These are phyloP conservation scores for Fusarium ramigenum DNA, from an alignment of 2,329 filamentous ascomycete genomes.

Conservation along the genomic window DNA sequence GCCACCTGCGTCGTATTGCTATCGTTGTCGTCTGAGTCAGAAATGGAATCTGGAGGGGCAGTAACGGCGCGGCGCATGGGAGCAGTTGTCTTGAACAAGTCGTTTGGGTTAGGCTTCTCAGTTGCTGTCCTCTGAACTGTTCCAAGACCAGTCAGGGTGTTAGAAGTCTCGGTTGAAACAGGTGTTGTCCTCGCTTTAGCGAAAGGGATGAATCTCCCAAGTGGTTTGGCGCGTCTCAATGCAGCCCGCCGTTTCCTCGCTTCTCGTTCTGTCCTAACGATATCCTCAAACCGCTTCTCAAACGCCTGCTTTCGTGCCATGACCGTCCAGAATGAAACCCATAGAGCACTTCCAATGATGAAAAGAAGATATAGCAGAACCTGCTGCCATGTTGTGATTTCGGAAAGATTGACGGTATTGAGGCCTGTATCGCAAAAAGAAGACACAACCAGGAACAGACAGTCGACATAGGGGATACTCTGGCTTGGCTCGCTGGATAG, in stretches of 20 bases:
- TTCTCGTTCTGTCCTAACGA: conserved; percentile 56
- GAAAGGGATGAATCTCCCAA: conserved; percentile 35
- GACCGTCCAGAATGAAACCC: conserved; percentile 72
- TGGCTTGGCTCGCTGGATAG: conserved; percentile 60
- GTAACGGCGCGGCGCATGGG: conserved; percentile 31
- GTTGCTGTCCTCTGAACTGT: conserved; percentile 22
- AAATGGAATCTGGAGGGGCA: conserved; percentile 25
- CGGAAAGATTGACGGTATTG: conserved; percentile 72
- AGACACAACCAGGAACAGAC: conserved; percentile 72
- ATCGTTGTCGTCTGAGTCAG: conserved; percentile 31
- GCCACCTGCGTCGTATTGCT: conserved; percentile 39
- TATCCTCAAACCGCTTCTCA: conserved; percentile 65
- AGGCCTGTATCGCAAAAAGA: conserved; percentile 75
- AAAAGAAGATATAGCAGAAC: conserved; percentile 71
- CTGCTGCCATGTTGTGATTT: conserved; percentile 75
- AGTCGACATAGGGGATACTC: conserved; percentile 68
- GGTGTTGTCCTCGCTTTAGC: conserved; percentile 34
- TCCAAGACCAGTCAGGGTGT: conserved; percentile 27
- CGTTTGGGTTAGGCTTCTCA: conserved; percentile 21
- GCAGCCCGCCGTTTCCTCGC: conserved; percentile 34
- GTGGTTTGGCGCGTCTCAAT: conserved; percentile 23
- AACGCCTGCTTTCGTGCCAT: conserved; percentile 69
- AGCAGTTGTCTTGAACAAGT: conserved; percentile 3
- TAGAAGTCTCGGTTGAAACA: not conserved
- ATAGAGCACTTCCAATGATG: conserved; percentile 72